Evolutionary conservation across 768 basidiomycete genomes (phyloP).

Genomic region (Agrocybe praecox): DNA sequence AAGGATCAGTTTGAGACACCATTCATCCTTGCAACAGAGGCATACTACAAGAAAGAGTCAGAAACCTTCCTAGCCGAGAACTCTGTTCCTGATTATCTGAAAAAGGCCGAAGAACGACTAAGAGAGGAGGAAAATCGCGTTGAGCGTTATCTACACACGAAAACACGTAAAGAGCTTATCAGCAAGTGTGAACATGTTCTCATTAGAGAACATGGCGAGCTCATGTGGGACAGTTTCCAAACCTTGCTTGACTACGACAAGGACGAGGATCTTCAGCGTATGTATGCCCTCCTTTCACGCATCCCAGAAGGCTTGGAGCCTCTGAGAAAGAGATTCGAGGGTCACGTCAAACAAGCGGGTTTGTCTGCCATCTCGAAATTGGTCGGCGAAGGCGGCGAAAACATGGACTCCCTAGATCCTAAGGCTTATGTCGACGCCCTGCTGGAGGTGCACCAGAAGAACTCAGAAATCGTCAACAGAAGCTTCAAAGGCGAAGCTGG

Average conservation of each 20-base stretch:
- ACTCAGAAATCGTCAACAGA: slow-evolving; percentile 86
- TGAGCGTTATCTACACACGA: slow-evolving; percentile 90
- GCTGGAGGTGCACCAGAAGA: slow-evolving; percentile 92
- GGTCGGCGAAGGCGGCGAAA: slow-evolving; percentile 61
- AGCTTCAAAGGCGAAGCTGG: slow-evolving; percentile 96
- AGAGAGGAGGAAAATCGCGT: slow-evolving; percentile 96
- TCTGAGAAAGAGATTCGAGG: slow-evolving; percentile 91
- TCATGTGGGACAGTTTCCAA: slow-evolving; percentile 98
- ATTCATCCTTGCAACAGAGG: slow-evolving; percentile 88
- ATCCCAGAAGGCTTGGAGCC: slow-evolving; percentile 94
- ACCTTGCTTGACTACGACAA: slow-evolving; percentile 90
- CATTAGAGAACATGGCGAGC: slow-evolving; percentile 85
- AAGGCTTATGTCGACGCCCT: slow-evolving; percentile 96
- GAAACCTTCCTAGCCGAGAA: slow-evolving; percentile 91
- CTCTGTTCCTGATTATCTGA: slow-evolving; percentile 94
- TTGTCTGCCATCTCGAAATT: slow-evolving; percentile 82
- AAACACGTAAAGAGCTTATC: slow-evolving; percentile 85
- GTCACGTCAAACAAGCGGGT: slow-evolving; percentile 93
- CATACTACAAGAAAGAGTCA: slow-evolving; percentile 93
- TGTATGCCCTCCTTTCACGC: slow-evolving; percentile 94
- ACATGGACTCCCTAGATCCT: slow-evolving; percentile 80
- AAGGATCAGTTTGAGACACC: slow-evolving; percentile 89
- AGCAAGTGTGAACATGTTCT: slow-evolving; percentile 92
- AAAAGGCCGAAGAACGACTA: slow-evolving; percentile 92
- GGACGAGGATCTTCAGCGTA: slow-evolving; percentile 94